A percentile compares a stretch with the other conserved stretches of the same genome.
phyloP scores from a whole-genome alignment of 768 basidiomycete genomes.

The Naematelia encephala region DNA sequence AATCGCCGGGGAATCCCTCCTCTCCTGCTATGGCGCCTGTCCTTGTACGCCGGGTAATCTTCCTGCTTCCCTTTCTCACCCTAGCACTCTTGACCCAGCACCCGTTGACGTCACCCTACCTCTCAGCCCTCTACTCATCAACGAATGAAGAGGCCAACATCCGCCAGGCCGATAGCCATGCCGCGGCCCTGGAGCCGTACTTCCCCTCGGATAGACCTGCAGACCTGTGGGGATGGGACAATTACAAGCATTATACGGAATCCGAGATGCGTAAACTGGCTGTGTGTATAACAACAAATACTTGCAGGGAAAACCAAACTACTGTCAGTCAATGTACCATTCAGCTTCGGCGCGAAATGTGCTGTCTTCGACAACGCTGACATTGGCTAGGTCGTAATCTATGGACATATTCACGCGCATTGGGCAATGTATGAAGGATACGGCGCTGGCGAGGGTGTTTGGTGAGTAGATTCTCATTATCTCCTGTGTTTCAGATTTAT shows the following conservation, averaged over 20 bases:
- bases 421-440: conserved; percentile 18
- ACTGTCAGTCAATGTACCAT: conserved; percentile 13
- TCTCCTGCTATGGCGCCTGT: background rate
- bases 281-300: conserved; percentile 15
- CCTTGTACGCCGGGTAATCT: background rate
- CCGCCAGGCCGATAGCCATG: conserved; percentile 3
- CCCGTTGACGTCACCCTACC: background rate
- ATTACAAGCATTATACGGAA: conserved; percentile 18
- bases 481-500: background rate
- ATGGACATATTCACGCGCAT: conserved; percentile 12
- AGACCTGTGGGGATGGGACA: conserved; percentile 18
- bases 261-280: conserved; percentile 14
- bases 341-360: background rate
- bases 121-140: background rate
- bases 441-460: conserved; percentile 18
- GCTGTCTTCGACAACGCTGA: no score
- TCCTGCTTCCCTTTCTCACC: background rate
- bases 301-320: conserved; percentile 18
- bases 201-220: conserved; percentile 5
- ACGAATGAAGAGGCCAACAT: background rate
- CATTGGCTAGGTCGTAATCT: conserved; percentile 11
- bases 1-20: no score
- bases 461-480: conserved; percentile 9
- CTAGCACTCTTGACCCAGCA: background rate
- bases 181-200: conserved; percentile 4